These are phyloP conservation scores for Botrytis medusae DNA, from an alignment of 2,329 filamentous ascomycete genomes.

Conservation along the genomic window DNA sequence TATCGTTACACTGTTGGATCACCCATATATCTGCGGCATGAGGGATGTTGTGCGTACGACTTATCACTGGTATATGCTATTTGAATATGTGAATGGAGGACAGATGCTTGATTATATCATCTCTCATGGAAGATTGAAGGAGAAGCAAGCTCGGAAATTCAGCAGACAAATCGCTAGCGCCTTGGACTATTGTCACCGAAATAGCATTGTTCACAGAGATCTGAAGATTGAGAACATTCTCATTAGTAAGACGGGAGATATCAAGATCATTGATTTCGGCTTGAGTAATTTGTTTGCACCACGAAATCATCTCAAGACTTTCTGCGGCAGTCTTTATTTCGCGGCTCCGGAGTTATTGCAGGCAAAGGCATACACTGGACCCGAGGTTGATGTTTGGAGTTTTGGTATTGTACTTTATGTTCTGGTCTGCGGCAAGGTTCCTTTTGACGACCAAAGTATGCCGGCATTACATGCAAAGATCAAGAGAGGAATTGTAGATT, in stretches of 20 bases:
- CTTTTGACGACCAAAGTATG: conserved; percentile 99
- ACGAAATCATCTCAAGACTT: conserved; percentile 83
- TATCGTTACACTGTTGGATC: conserved; percentile 90
- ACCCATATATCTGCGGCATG: conserved; percentile 95
- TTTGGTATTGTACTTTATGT: conserved; percentile 98
- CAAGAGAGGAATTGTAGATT: conserved; percentile 94
- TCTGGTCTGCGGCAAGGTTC: conserved; percentile 94
- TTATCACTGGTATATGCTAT: conserved; percentile 99
- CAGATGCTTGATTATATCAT: conserved; percentile 99
- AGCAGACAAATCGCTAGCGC: conserved; percentile 95
- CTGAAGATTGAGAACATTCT: conserved; percentile 99
- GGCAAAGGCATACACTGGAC: conserved; percentile 90
- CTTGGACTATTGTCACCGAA: conserved; percentile 94
- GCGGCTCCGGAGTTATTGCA: conserved; percentile 93
- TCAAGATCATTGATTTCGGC: conserved; percentile 99
- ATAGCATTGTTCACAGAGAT: conserved; percentile 96
- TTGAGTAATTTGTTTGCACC: conserved; percentile 95
- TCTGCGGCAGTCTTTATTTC: conserved; percentile 97
- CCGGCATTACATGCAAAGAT: conserved; percentile 97
- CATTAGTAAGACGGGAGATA: conserved; percentile 98
- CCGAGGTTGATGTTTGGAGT: conserved; percentile 97
- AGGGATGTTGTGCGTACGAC: conserved; percentile 93
- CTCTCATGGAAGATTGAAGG: conserved; percentile 93
- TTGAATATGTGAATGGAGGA: conserved; percentile 97
- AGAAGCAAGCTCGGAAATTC: conserved; percentile 97